Evolutionary conservation across 1,139 yeast species (phyloP).

Genomic region (Pichia sp.): DNA sequence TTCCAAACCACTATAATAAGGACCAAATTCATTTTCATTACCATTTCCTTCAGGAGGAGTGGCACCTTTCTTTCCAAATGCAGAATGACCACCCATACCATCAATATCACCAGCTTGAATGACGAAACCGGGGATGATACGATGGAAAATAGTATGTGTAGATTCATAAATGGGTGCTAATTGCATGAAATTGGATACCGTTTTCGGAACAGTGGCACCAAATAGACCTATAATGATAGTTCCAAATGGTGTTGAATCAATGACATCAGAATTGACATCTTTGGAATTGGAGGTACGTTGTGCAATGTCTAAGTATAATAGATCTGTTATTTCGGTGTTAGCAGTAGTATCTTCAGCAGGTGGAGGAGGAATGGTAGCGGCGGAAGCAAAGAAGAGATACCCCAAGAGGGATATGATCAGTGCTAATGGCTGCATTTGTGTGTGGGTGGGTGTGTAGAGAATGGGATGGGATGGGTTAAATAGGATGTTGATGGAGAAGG

Average conservation of each 20-base stretch:
- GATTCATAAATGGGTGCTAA: slow-evolving; percentile 51
- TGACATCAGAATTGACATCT: slow-evolving; percentile 16
- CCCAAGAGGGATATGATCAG: not conserved
- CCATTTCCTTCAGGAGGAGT: slow-evolving; percentile 30
- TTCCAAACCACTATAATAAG: slow-evolving; percentile 11
- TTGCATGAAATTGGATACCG: slow-evolving; percentile 65
- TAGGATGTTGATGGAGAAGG: too few relatives aligned
- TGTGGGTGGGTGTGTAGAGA: too few relatives aligned
- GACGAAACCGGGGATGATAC: slow-evolving; percentile 72
- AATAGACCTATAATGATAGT: slow-evolving; percentile 62
- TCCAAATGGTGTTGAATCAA: slow-evolving; percentile 38
- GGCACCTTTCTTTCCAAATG: slow-evolving; percentile 47
- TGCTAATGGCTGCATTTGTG: not conserved
- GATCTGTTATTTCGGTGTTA: slow-evolving; percentile 46
- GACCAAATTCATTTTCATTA: slow-evolving; percentile 5
- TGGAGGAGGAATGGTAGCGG: not conserved
- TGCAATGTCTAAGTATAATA: slow-evolving; percentile 52
- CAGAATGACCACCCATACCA: slow-evolving; percentile 72
- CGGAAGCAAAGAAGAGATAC: not conserved
- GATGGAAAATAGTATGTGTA: slow-evolving; percentile 59
- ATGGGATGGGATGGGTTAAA: too few relatives aligned
- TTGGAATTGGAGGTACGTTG: too few relatives aligned
- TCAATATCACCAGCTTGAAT: slow-evolving; percentile 79
- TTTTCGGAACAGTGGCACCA: slow-evolving; percentile 68
- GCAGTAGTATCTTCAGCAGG: slow-evolving; percentile 22